phyloP scores from a whole-genome alignment of 2,329 filamentous ascomycete genomes.

The Ophiostoma himal-ulmi region DNA sequence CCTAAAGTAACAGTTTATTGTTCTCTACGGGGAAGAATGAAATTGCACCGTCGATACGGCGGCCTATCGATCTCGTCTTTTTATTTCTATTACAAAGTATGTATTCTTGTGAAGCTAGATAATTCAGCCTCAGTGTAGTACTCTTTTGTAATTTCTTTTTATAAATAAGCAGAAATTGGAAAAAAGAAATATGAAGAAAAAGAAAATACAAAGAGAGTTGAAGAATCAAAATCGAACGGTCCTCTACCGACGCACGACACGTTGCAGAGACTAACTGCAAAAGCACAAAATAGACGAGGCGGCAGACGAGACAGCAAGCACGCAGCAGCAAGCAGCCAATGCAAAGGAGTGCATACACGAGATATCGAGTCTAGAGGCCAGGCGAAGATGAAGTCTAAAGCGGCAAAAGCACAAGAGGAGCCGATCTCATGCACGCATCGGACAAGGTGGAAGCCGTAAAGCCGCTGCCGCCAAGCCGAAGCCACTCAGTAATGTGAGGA shows the following conservation, averaged over 20 bases:
- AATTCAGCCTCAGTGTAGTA: not conserved
- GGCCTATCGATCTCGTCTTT: not conserved
- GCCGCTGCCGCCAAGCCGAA: not conserved
- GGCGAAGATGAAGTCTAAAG: too few relatives aligned
- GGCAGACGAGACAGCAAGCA: not conserved
- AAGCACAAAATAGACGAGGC: slow-evolving; percentile 13
- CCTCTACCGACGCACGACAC: not conserved
- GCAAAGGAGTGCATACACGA: not conserved
- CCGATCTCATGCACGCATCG: not conserved
- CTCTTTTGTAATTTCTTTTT: too few relatives aligned
- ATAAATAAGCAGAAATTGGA: not conserved
- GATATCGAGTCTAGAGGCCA: not conserved
- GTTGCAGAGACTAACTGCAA: slow-evolving; percentile 2
- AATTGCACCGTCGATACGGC: not conserved
- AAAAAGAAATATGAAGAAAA: not conserved
- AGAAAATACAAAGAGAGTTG: not conserved
- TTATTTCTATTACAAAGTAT: not conserved
- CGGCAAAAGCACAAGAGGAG: not conserved
- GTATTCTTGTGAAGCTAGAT: not conserved
- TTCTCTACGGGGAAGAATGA: not conserved
- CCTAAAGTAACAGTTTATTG: not conserved
- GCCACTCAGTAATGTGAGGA: not conserved
- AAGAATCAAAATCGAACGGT: not conserved
- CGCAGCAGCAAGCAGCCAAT: too few relatives aligned
- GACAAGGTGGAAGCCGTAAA: not conserved